Evolutionary conservation across 2,329 filamentous ascomycete species (phyloP).

Genomic region (Xylariales sp.): DNA sequence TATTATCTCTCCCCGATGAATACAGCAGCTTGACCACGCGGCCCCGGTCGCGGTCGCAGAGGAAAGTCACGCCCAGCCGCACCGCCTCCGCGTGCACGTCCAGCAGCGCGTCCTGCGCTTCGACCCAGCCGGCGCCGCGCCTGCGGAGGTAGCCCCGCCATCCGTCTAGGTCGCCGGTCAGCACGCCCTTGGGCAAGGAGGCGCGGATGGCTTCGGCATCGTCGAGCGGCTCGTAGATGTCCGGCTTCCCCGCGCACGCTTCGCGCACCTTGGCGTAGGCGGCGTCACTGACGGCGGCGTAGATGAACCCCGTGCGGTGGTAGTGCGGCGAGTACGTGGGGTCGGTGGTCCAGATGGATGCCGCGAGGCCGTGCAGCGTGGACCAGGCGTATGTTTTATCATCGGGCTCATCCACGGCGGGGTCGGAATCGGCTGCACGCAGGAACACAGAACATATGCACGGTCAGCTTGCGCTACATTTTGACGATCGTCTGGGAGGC

Average conservation of each 20-base stretch:
- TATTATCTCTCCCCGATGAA: slow-evolving; percentile 13
- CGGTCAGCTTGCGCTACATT: too few relatives aligned
- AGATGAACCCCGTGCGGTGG: slow-evolving; percentile 40
- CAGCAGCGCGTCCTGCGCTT: slow-evolving; percentile 43
- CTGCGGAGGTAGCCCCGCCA: slow-evolving; percentile 46
- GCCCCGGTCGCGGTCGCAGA: slow-evolving; percentile 26
- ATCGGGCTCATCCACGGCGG: slow-evolving; percentile 24
- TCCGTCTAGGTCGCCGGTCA: slow-evolving; percentile 42
- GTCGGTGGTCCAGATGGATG: slow-evolving; percentile 37
- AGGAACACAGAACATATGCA: too few relatives aligned
- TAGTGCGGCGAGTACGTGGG: slow-evolving; percentile 37
- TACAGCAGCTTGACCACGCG: slow-evolving; percentile 2
- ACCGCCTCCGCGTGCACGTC: slow-evolving; percentile 39
- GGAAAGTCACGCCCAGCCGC: slow-evolving; percentile 40
- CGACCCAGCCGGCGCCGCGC: slow-evolving; percentile 47
- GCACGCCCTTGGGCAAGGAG: slow-evolving; percentile 46
- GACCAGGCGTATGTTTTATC: slow-evolving; percentile 21
- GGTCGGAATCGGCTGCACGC: slow-evolving; percentile 5
- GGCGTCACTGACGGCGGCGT: slow-evolving; percentile 15
- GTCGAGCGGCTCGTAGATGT: slow-evolving; percentile 25
- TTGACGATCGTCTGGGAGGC: slow-evolving; percentile 5
- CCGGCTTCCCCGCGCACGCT: slow-evolving; percentile 13
- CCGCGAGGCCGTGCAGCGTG: slow-evolving; percentile 20
- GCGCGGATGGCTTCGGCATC: slow-evolving; percentile 39
- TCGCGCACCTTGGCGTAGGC: slow-evolving; percentile 7